A percentile compares a stretch with the other conserved stretches of the same genome.
These are phyloP conservation scores for Leptodontidium sp. DNA, from an alignment of 2,329 filamentous ascomycete species.

Conservation along the genomic window DNA sequence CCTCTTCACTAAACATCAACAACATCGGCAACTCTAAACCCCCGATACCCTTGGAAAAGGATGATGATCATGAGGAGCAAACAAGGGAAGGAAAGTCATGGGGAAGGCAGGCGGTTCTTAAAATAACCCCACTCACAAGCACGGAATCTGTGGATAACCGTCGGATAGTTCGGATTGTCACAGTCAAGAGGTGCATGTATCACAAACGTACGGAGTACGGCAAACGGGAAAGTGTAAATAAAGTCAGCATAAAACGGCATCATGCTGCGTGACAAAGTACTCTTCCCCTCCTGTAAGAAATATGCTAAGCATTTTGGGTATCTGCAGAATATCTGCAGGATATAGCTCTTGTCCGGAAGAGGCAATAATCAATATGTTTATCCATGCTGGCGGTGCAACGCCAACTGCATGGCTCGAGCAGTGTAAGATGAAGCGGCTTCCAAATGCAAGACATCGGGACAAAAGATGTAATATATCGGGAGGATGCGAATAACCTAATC, in stretches of 20 bases:
- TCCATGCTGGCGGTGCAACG: not conserved
- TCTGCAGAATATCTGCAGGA: not conserved
- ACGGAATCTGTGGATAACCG: not conserved
- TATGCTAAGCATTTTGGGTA: constrained; percentile 7
- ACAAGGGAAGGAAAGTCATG: not conserved
- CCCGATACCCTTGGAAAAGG: not conserved
- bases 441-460: constrained; percentile 7
- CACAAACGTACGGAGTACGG: too few relatives aligned
- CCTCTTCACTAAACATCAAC: not conserved
- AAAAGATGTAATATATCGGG: not conserved
- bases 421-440: not conserved
- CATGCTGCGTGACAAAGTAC: not conserved
- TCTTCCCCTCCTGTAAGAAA: not conserved
- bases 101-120: not conserved
- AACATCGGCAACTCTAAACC: not conserved
- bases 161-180: constrained; percentile 9
- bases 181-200: not conserved
- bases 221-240: not conserved
- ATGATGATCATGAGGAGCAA: not conserved
- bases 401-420: not conserved
- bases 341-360: not conserved
- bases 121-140: not conserved
- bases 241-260: not conserved
- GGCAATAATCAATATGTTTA: not conserved
- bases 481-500: not conserved